These are phyloP conservation scores for Fusarium algeriense DNA, from an alignment of 2,329 filamentous ascomycete genomes.

Conservation along the genomic window DNA sequence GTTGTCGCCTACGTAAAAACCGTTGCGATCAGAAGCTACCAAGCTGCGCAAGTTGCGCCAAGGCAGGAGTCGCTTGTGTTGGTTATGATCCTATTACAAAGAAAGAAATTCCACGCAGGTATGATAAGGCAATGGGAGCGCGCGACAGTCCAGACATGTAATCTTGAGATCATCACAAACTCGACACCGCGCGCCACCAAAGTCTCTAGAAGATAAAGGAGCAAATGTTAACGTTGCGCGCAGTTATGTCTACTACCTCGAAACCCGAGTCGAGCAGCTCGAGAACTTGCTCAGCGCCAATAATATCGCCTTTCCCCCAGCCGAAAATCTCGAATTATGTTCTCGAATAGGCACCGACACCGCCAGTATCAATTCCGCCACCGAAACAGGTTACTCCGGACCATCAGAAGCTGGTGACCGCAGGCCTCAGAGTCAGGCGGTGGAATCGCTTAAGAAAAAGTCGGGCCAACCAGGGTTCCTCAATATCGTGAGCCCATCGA, in stretches of 20 bases:
- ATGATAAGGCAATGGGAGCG: constrained; percentile 58
- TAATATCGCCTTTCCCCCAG: constrained; percentile 77
- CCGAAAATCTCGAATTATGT: constrained; percentile 75
- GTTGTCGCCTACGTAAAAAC: constrained; percentile 92
- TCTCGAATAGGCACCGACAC: constrained; percentile 61
- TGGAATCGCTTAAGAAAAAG: constrained; percentile 55
- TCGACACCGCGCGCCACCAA: background rate
- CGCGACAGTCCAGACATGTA: constrained; percentile 15
- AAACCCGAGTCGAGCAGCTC: constrained; percentile 85
- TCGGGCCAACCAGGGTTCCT: constrained; percentile 66
- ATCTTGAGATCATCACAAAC: background rate
- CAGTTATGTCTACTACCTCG: constrained; percentile 95
- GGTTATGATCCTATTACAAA: constrained; percentile 98
- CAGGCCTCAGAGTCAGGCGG: constrained; percentile 48
- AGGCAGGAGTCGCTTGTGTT: constrained; percentile 90
- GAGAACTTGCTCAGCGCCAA: constrained; percentile 79
- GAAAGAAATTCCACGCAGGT: constrained; percentile 92
- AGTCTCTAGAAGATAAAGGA: background rate
- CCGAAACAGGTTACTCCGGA: constrained; percentile 52
- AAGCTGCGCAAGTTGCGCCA: constrained; percentile 91
- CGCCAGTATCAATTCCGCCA: constrained; percentile 48
- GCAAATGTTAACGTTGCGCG: constrained; percentile 37
- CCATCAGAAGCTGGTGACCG: constrained; percentile 50
- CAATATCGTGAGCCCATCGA: constrained; percentile 81
- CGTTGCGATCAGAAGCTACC: constrained; percentile 93